A percentile compares a stretch with the other conserved stretches of the same genome.
Evolutionary conservation across 1,284 basidiomycete species (phyloP).

Genomic region (Paramarasmius palmivorus): DNA sequence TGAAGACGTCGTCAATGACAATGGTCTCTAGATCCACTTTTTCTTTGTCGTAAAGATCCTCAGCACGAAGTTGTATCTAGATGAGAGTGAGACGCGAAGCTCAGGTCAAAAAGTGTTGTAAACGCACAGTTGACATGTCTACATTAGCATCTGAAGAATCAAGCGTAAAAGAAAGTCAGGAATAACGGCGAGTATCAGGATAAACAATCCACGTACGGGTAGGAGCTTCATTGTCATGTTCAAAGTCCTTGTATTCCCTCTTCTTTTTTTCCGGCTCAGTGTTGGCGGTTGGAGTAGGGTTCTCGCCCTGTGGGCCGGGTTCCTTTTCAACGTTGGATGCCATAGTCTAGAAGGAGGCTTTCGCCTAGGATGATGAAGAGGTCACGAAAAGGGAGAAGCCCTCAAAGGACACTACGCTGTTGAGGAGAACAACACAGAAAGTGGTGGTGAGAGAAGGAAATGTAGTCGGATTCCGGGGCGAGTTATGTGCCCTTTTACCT

Average conservation of each 20-base stretch:
- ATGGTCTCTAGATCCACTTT: slow-evolving; percentile 99
- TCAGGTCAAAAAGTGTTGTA: slow-evolving; percentile 13
- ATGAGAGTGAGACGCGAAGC: slow-evolving; percentile 14
- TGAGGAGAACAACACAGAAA: slow-evolving; percentile 9
- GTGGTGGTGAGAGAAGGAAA: slow-evolving; percentile 24
- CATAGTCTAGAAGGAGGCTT: slow-evolving; percentile 27
- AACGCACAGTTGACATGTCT: slow-evolving; percentile 76
- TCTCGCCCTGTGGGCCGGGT: slow-evolving; percentile 52
- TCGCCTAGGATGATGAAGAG: slow-evolving; percentile 5
- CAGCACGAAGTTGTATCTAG: slow-evolving; percentile 87
- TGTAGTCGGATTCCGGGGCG: slow-evolving; percentile 19
- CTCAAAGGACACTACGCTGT: slow-evolving; percentile 12
- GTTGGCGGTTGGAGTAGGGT: slow-evolving; percentile 29
- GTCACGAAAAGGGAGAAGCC: slow-evolving; percentile 12
- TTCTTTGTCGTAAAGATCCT: slow-evolving; percentile 97
- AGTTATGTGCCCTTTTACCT: slow-evolving; percentile 31
- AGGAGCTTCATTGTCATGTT: slow-evolving; percentile 71
- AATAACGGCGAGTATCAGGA: slow-evolving; percentile 9
- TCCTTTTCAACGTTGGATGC: slow-evolving; percentile 59
- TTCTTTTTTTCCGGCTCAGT: slow-evolving; percentile 63
- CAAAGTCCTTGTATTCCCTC: slow-evolving; percentile 92
- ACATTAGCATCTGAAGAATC: slow-evolving; percentile 71
- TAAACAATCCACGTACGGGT: slow-evolving; percentile 57
- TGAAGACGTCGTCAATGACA: slow-evolving; percentile 96
- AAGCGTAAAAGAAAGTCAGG: slow-evolving; percentile 15